Evolutionary conservation across 805 yeast species (phyloP).

Genomic region (Ogataea haglerorum): DNA sequence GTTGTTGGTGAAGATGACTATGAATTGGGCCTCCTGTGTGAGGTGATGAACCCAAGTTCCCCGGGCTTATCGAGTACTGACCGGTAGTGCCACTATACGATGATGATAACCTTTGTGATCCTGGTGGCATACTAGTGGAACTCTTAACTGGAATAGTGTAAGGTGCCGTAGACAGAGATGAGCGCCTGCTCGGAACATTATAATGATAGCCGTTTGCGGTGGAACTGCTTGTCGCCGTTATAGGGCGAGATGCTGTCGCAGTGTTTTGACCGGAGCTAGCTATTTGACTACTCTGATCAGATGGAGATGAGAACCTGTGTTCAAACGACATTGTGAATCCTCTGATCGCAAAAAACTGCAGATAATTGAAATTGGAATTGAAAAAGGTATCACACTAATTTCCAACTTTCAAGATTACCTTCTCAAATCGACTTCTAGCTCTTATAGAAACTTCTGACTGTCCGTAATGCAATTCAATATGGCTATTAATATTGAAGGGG

Average conservation of each 20-base stretch:
- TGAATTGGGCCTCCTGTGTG: constrained; percentile 28
- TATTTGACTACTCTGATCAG: constrained; percentile 7
- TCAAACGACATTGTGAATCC: constrained; percentile 12
- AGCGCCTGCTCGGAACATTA: constrained; percentile 30
- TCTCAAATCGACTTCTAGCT: not conserved
- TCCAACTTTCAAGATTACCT: not conserved
- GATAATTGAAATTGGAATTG: not conserved
- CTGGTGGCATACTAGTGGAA: constrained; percentile 2
- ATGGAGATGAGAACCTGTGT: constrained; percentile 10
- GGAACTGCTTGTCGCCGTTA: constrained; percentile 1
- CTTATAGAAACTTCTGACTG: not conserved
- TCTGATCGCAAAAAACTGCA: not conserved
- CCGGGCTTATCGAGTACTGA: constrained; percentile 13
- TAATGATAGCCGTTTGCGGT: constrained; percentile 13
- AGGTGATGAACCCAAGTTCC: constrained; percentile 9
- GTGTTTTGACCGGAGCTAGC: not conserved
- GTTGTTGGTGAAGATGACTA: constrained; percentile 19
- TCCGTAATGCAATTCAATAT: not conserved
- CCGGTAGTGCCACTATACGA: constrained; percentile 10
- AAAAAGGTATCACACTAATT: not conserved
- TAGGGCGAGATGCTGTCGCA: not conserved
- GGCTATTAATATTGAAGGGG: not conserved
- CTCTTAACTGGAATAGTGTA: constrained; percentile 34
- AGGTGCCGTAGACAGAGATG: constrained; percentile 37
- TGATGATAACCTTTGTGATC: constrained; percentile 10